Percentiles rank a stretch among this genome's conserved stretches.
phyloP scores from a whole-genome alignment of 768 basidiomycete species.

The Hypholoma fasciculare region DNA sequence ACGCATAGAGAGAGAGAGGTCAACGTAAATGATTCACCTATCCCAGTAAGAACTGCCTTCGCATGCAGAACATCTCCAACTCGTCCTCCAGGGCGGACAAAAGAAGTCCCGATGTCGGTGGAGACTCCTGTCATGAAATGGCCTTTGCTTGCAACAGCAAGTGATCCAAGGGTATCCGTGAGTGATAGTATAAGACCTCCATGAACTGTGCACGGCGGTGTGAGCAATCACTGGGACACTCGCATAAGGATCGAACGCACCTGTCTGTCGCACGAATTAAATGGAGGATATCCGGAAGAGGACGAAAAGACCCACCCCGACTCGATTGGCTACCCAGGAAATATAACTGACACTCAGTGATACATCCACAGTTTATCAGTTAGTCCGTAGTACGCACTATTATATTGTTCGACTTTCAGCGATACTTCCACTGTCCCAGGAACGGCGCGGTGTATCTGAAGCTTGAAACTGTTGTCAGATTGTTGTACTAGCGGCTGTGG shows the following conservation, averaged over 20 bases:
- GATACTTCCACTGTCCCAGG: slow-evolving; percentile 74
- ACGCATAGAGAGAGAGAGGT: not conserved
- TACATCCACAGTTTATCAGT: not conserved
- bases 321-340: slow-evolving; percentile 65
- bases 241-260: slow-evolving; percentile 19
- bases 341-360: too few relatives aligned
- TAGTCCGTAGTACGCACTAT: slow-evolving; percentile 45
- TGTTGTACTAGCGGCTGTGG: not conserved
- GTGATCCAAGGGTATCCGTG: slow-evolving; percentile 82
- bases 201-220: slow-evolving; percentile 49
- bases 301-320: slow-evolving; percentile 54
- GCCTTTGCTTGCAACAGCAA: slow-evolving; percentile 80
- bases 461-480: slow-evolving; percentile 34
- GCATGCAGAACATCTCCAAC: slow-evolving; percentile 66
- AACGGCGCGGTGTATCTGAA: slow-evolving; percentile 62
- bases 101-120: slow-evolving; percentile 78
- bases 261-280: slow-evolving; percentile 31
- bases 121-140: slow-evolving; percentile 89
- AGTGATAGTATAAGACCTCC: slow-evolving; percentile 81
- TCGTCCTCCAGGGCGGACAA: slow-evolving; percentile 75
- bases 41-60: slow-evolving; percentile 64
- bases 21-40: slow-evolving; percentile 47
- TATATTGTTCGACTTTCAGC: slow-evolving; percentile 72
- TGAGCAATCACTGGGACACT: not conserved
- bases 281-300: not conserved